These are phyloP conservation scores for Leccinum fibrillosum DNA, from an alignment of 768 basidiomycete species.

Conservation along the genomic window DNA sequence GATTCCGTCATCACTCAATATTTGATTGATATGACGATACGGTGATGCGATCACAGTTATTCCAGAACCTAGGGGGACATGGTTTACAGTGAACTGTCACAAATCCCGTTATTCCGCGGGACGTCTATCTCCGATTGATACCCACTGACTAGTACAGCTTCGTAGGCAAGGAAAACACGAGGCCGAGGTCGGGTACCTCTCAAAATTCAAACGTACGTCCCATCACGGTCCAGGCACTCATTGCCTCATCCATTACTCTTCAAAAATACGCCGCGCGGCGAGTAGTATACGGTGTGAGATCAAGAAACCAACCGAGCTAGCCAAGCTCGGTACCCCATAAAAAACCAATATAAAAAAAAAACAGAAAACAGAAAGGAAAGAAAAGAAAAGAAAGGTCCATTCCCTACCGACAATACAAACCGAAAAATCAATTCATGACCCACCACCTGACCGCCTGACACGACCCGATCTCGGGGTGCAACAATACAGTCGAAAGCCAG, in stretches of 20 bases:
- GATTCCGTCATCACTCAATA: background rate
- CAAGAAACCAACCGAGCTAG: background rate
- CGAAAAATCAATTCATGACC: conserved; percentile 46
- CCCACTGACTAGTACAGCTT: background rate
- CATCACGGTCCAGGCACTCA: background rate
- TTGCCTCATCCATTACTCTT: no score
- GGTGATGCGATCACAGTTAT: background rate
- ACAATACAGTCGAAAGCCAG: conserved; percentile 60
- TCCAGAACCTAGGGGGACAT: background rate
- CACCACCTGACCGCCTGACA: conserved; percentile 57
- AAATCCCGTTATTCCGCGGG: no score
- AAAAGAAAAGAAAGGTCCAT: background rate
- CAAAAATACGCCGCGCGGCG: background rate
- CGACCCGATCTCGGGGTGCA: conserved; percentile 71
- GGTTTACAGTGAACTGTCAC: no score
- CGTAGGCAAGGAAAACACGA: background rate
- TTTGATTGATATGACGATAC: background rate
- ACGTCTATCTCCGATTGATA: no score
- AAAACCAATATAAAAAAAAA: background rate
- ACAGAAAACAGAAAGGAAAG: background rate
- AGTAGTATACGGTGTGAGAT: background rate
- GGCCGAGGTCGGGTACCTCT: background rate
- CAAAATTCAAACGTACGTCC: background rate
- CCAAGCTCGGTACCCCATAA: background rate
- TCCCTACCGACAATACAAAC: background rate